Percentiles rank a stretch among this genome's conserved stretches.
These are phyloP conservation scores for Leptographium wingfieldii DNA, from an alignment of 2,329 filamentous ascomycete genomes.

Conservation along the genomic window DNA sequence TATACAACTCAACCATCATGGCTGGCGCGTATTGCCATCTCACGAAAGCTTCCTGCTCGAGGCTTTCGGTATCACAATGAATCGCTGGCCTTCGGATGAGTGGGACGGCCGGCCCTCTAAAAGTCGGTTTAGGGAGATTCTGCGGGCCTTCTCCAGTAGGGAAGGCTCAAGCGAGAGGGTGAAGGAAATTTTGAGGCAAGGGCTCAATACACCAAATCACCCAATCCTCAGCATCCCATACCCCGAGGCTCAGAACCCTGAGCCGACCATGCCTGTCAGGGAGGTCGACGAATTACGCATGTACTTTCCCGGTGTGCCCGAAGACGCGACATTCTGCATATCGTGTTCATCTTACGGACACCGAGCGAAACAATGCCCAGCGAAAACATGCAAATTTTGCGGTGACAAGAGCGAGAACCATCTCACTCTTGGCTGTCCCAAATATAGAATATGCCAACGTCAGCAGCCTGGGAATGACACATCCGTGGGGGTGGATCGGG, in stretches of 20 bases:
- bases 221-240: not conserved
- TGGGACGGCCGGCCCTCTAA: not conserved
- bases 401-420: constrained; percentile 26
- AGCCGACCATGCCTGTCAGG: not conserved
- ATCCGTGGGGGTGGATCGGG: not conserved
- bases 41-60: not conserved
- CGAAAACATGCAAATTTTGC: constrained; percentile 36
- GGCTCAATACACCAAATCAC: not conserved
- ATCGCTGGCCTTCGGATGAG: not conserved
- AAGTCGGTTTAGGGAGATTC: not conserved
- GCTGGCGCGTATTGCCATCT: not conserved
- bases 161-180: not conserved
- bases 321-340: constrained; percentile 34
- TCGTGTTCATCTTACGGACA: constrained; percentile 39
- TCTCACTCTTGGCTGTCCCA: constrained; percentile 37
- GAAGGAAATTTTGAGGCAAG: not conserved
- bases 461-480: not conserved
- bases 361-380: constrained; percentile 29
- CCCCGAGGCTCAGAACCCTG: not conserved
- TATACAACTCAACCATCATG: not conserved
- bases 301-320: constrained; percentile 39
- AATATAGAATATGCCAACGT: not conserved
- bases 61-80: not conserved
- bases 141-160: not conserved
- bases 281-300: constrained; percentile 22